Base-by-base conservation (phyloP, 495 filamentous ascomycete genomes). In the Friedmanniomyces simplex region DNA sequence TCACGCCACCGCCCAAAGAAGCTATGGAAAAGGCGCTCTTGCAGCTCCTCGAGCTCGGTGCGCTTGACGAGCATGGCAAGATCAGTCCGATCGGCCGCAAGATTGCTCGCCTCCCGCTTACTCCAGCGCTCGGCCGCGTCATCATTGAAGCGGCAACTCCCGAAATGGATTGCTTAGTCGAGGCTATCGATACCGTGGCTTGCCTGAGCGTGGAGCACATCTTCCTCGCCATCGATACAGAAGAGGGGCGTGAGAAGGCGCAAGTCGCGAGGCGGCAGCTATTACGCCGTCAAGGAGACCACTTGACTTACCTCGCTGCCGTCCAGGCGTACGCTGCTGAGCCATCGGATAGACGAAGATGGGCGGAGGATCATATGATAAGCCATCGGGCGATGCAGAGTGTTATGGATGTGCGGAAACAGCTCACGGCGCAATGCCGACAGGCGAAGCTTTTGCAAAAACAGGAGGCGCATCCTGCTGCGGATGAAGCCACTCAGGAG, bases 151-250 rank as follows among this genome's bases (percentile, higher is more conserved):
- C 91, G 1, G 82, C 83, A 1, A 78, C 84, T 1, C 75, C 82
- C 0, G 79, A 84, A 7, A 72, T 74, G 7, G 78, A 87, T 39
- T 93, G 89, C 61, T 67, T 97, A 6, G 64, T 82, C 0, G 93
- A 96, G 63, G 82, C 82, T 13, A 94, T 99, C 55, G 94, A 99
- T 66, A 87, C 96, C 53, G 87, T 97, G 57, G 83, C 94, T 0
- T 87, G 84, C 61, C 78, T 97, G 13, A 93, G 87, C 2, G 85
- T 91, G 0, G 91, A 95, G 64, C 91, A 88, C 58, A 83, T 97
- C 49, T 96, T 95, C 68, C 69, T 91, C 12, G 88, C 89, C 50
- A 75, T 87, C 0, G 80, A 79, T 5, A 84, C 86, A 0, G 93
- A 96, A 55, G 91, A 96, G 60, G 83, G 80, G 48, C 82, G 81